Evolutionary conservation across 1,139 yeast species (phyloP).

Genomic region (Pichia norvegensis): DNA sequence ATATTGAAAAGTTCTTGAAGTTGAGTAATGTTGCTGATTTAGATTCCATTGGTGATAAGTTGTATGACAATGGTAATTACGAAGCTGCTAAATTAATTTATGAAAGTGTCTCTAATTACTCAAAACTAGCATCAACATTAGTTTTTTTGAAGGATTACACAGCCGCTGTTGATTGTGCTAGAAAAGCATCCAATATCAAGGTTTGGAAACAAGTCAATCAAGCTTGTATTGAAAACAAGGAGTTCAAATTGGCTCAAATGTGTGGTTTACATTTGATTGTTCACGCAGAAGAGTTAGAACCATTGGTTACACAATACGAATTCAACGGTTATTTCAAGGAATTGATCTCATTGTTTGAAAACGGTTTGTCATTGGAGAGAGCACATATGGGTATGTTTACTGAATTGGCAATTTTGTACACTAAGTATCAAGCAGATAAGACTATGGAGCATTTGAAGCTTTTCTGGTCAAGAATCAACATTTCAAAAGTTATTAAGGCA

Average conservation of each 20-base stretch:
- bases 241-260: slow-evolving; percentile 94
- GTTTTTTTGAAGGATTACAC: slow-evolving; percentile 90
- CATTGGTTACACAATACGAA: slow-evolving; percentile 81
- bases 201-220: slow-evolving; percentile 98
- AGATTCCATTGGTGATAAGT: slow-evolving; percentile 85
- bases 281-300: slow-evolving; percentile 95
- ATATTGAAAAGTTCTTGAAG: slow-evolving; percentile 75
- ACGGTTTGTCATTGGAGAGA: slow-evolving; percentile 92
- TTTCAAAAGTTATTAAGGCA: slow-evolving; percentile 93
- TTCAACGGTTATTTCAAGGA: slow-evolving; percentile 87
- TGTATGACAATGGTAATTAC: slow-evolving; percentile 75
- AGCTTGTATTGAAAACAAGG: slow-evolving; percentile 93
- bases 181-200: slow-evolving; percentile 88
- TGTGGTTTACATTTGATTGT: slow-evolving; percentile 96
- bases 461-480: slow-evolving; percentile 97
- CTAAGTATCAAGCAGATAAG: slow-evolving; percentile 84
- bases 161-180: slow-evolving; percentile 96
- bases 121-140: slow-evolving; percentile 90
- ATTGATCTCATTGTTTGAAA: slow-evolving; percentile 85
- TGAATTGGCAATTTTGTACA: slow-evolving; percentile 82
- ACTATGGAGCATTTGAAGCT: slow-evolving; percentile 95
- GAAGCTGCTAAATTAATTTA: slow-evolving; percentile 88
- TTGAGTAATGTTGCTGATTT: slow-evolving; percentile 91
- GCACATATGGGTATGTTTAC: slow-evolving; percentile 99
- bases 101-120: slow-evolving; percentile 83